Evolutionary conservation across 345 rosid genomes (phyloP).

Genomic region (Gossypium raimondii): DNA sequence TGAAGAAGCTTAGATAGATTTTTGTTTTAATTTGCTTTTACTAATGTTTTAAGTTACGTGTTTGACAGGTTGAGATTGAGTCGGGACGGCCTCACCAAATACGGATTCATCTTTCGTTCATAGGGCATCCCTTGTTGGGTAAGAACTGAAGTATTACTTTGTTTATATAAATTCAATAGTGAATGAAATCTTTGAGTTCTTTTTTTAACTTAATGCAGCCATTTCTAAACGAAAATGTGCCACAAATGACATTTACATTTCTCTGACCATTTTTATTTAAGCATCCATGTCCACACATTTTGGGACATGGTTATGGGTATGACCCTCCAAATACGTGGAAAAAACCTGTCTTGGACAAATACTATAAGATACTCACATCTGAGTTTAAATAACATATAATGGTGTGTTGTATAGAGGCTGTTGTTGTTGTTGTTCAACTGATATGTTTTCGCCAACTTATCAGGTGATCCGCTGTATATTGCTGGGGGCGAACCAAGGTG

Average conservation of each 20-base stretch:
- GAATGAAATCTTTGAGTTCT: background rate
- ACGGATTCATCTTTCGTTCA: constrained; percentile 81
- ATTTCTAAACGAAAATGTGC: background rate
- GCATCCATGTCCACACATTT: background rate
- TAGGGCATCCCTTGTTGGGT: constrained; percentile 85
- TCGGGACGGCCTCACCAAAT: constrained; percentile 93
- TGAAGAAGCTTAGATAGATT: background rate
- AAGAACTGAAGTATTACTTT: constrained; percentile 21
- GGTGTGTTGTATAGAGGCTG: background rate
- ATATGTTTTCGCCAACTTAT: constrained; percentile 2
- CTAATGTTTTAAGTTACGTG: background rate
- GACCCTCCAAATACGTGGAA: background rate
- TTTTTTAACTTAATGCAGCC: background rate
- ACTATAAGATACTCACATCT: background rate
- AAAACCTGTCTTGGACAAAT: background rate
- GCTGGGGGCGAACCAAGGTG: constrained; percentile 65
- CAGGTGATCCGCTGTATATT: constrained; percentile 81
- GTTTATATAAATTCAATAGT: background rate
- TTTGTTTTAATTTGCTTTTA: background rate
- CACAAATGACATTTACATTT: background rate
- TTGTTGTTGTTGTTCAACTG: background rate
- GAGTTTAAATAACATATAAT: background rate
- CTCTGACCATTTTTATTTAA: background rate
- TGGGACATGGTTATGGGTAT: background rate
- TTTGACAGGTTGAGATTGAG: constrained; percentile 73